Base-by-base conservation (phyloP, 2,329 filamentous ascomycete species). In the Daldinia sp. region DNA sequence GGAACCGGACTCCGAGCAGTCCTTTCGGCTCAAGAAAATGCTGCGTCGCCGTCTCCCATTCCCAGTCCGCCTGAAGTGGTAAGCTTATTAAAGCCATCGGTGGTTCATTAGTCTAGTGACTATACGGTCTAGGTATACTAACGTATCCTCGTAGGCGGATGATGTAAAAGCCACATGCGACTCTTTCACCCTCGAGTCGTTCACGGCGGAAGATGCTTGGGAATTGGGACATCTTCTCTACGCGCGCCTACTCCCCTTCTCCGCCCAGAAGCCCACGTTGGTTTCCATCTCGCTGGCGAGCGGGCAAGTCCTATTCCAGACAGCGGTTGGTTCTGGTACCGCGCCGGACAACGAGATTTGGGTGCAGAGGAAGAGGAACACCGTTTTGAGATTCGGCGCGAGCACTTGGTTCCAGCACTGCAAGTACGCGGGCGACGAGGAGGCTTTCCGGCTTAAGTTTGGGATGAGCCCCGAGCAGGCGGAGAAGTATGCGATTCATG, bases 401-500 rank as follows among this genome's bases (percentile, higher is more conserved):
- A 89, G 85, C 66, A 90, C 88, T 3, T 94, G 90, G 89, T 84
- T 86, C 61, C 85, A 93, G 85, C 82, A 85, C 64, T 85, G 87
- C 75, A 91, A 91, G 79, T 87, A 87, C 67, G 74, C 72, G 1
- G 85, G 86, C 9, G 83, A 93, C 65, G 89, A 93, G 77, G 79
- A 73, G 21, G 80, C 78, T 2, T 93, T 94, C 75, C 82, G 83
- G 37, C 81, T 82, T 29, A 90, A 90, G 74, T 91, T 85, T 72
- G 87, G 83, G 30, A 78, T 94, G 71, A 82, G 84, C 4, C 77
- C 79, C 37, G 83, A 82, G 50, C 80, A 81, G 13, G 83, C 82
- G 1, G 81, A 82, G 55, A 80, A 85, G 29, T 94, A 91, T 79
- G 91, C 91, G 0, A 90, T 93, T 64, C 90, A 94, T 75, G 92